A percentile compares a stretch with the other conserved stretches of the same genome.
These are phyloP conservation scores for Kwoniella newhampshirensis DNA, from an alignment of 768 basidiomycete genomes.

Conservation along the genomic window DNA sequence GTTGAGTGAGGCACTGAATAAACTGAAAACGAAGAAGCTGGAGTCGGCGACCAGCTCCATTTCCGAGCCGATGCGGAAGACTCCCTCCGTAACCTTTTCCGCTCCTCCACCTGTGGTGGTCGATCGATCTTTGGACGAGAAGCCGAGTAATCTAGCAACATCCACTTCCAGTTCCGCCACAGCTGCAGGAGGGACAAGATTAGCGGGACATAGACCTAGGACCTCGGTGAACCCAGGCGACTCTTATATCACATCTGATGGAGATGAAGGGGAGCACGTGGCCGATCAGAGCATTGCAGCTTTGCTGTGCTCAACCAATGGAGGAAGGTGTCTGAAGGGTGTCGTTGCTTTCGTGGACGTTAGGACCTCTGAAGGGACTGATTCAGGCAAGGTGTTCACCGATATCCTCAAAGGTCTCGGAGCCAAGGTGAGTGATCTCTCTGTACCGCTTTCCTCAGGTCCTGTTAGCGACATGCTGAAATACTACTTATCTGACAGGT, in stretches of 20 bases:
- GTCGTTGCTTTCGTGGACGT: conserved; percentile 54
- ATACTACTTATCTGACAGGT: conserved; percentile 33
- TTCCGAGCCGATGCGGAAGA: too few species aligned
- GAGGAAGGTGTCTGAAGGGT: conserved; percentile 43
- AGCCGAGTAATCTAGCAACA: conserved; percentile 9
- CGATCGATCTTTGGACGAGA: background rate
- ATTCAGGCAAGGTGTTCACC: conserved; percentile 42
- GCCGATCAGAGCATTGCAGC: conserved; percentile 36
- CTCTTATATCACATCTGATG: conserved; percentile 12
- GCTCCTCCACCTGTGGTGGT: background rate
- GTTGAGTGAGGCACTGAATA: conserved; percentile 36
- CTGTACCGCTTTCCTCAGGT: background rate
- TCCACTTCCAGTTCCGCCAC: conserved; percentile 1
- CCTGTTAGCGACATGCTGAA: background rate
- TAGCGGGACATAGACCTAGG: conserved; percentile 30
- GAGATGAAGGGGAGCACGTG: conserved; percentile 11
- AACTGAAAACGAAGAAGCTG: conserved; percentile 32
- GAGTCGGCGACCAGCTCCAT: background rate
- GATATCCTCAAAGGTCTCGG: conserved; percentile 51
- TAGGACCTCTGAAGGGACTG: conserved; percentile 51
- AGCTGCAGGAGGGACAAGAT: background rate
- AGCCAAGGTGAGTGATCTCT: conserved; percentile 47
- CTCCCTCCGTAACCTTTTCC: too few species aligned
- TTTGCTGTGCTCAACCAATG: conserved; percentile 29
- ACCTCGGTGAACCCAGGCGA: conserved; percentile 18